Percentiles rank a stretch among this genome's conserved stretches.
These are phyloP conservation scores for Sergeia podlipaevii DNA, from an alignment of 208 protist genomes.

Conservation along the genomic window DNA sequence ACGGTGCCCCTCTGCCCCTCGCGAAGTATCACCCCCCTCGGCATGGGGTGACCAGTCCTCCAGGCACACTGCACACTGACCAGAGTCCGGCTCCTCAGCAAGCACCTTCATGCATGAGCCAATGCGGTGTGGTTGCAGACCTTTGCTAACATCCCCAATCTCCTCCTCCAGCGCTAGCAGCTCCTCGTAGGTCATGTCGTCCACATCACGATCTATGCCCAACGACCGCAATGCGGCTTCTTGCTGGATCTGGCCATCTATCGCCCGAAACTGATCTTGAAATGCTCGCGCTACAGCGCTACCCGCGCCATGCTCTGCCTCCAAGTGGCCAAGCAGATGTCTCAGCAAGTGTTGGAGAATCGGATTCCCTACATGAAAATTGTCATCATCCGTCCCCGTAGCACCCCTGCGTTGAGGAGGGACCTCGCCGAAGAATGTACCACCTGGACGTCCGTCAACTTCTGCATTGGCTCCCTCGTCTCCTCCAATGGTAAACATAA, in stretches of 20 bases:
- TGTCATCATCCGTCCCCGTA: too few species aligned
- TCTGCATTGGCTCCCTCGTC: too few species aligned
- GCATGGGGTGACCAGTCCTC: slow-evolving; percentile 21
- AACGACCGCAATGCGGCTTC: slow-evolving; percentile 37
- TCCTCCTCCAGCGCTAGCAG: slow-evolving; percentile 77
- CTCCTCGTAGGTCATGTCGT: slow-evolving; percentile 88
- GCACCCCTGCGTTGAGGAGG: too few species aligned
- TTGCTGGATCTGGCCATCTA: slow-evolving; percentile 25
- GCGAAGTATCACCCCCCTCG: not conserved
- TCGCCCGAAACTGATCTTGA: not conserved
- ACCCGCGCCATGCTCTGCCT: too few species aligned
- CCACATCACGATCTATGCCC: slow-evolving; percentile 63
- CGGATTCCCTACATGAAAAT: too few species aligned
- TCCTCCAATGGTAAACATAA: too few species aligned
- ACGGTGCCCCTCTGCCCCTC: not conserved
- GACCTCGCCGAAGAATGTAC: too few species aligned
- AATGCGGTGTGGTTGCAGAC: slow-evolving; percentile 34
- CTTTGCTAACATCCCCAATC: slow-evolving; percentile 82
- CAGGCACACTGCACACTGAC: slow-evolving; percentile 64
- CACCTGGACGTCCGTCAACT: too few species aligned
- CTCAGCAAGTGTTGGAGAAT: too few species aligned
- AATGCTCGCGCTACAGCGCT: too few species aligned
- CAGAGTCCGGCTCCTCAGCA: slow-evolving; percentile 15
- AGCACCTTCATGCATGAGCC: slow-evolving; percentile 21
- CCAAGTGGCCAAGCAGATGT: too few species aligned